Percentiles rank a stretch among this genome's conserved stretches.
Conservation (phyloP, 1,284 basidiomycete species). For the Ustilago nuda region DNA sequence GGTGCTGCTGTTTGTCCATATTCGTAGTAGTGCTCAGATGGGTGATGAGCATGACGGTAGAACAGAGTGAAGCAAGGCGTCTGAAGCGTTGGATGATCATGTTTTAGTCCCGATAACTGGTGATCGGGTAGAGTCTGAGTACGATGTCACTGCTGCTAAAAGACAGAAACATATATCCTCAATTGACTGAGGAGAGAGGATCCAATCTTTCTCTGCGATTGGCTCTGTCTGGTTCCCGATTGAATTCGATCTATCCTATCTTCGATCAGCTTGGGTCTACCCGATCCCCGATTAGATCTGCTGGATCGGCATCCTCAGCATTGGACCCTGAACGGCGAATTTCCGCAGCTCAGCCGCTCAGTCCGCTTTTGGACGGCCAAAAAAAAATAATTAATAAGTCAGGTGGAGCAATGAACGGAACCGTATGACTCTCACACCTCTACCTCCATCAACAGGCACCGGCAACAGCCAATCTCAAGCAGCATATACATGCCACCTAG, state of each 20-base stretch:
- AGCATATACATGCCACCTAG: background rate
- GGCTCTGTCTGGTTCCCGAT: too few species aligned
- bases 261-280: too few species aligned
- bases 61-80: too few species aligned
- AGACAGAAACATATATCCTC: too few species aligned
- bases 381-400: background rate
- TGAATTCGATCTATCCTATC: too few species aligned
- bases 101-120: too few species aligned
- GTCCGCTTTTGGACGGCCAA: slow-evolving; percentile 32
- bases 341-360: slow-evolving; percentile 19
- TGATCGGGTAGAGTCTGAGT: too few species aligned
- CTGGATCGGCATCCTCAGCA: background rate
- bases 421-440: background rate
- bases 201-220: too few species aligned
- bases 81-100: too few species aligned
- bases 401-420: background rate
- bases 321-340: slow-evolving; percentile 42
- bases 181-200: too few species aligned
- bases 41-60: background rate
- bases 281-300: too few species aligned
- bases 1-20: background rate
- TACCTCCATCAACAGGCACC: background rate
- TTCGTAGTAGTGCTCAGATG: background rate
- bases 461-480: background rate
- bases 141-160: too few species aligned